phyloP scores from a whole-genome alignment of 805 yeast genomes.

The Metschnikowia sp. region DNA sequence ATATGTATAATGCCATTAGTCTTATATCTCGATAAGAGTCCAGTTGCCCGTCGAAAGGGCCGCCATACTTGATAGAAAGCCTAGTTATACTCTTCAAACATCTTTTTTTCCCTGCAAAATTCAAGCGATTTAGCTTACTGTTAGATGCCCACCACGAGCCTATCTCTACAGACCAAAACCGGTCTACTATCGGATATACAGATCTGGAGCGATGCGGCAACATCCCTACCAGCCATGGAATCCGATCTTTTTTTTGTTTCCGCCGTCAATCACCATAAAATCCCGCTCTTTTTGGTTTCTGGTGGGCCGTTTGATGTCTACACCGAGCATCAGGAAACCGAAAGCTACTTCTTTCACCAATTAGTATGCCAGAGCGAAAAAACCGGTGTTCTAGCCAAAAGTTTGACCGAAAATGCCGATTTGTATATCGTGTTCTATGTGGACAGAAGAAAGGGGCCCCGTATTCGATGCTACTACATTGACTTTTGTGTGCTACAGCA shows the following conservation, averaged over 20 bases:
- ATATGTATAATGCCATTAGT: no score
- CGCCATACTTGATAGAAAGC: no score
- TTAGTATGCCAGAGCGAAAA: constrained; percentile 2
- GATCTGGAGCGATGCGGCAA: constrained; percentile 11
- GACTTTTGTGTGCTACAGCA: constrained; percentile 19
- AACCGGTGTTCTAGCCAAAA: constrained; percentile 12
- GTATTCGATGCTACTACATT: constrained; percentile 18
- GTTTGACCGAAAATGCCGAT: background rate
- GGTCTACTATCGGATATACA: constrained; percentile 13
- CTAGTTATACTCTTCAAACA: background rate
- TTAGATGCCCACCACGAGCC: constrained; percentile 10
- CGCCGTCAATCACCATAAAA: constrained; percentile 9
- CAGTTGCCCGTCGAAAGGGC: no score
- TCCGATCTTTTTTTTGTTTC: constrained; percentile 1
- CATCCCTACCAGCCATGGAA: background rate
- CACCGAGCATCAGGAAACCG: constrained; percentile 11
- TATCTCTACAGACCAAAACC: constrained; percentile 8
- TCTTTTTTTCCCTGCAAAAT: background rate
- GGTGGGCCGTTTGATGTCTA: constrained; percentile 17
- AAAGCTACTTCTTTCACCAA: constrained; percentile 10
- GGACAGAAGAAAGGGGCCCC: constrained; percentile 11
- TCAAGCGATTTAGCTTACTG: no score
- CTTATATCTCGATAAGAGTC: no score
- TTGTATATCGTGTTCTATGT: constrained; percentile 25
- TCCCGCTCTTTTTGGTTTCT: constrained; percentile 16